Evolutionary conservation across 2,329 filamentous ascomycete species (phyloP).

Genomic region (Pseudogymnoascus sp.): DNA sequence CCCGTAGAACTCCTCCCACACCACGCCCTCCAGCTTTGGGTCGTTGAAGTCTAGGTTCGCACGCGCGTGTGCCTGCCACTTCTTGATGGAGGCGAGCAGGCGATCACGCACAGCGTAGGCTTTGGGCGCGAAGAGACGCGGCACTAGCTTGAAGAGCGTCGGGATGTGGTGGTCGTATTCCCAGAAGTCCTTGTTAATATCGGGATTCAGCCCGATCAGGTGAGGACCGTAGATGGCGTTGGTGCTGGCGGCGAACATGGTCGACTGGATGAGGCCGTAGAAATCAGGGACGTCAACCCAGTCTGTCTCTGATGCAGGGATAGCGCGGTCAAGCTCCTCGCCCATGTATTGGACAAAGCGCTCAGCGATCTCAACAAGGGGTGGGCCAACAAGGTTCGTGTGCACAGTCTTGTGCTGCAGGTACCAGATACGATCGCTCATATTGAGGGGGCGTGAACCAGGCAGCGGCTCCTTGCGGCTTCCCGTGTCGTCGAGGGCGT

Average conservation of each 20-base stretch:
- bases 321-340: not conserved
- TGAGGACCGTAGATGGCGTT: conserved; percentile 26
- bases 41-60: conserved; percentile 20
- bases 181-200: conserved; percentile 28
- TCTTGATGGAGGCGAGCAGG: conserved; percentile 21
- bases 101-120: conserved; percentile 23
- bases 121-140: conserved; percentile 25
- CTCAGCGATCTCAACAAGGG: conserved; percentile 18
- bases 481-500: conserved; percentile 19
- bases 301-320: conserved; percentile 15
- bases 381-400: conserved; percentile 16
- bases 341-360: not conserved
- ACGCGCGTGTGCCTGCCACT: conserved; percentile 26
- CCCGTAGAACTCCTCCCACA: conserved; percentile 29
- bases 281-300: conserved; percentile 25
- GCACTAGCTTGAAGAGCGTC: conserved; percentile 22
- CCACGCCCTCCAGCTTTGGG: conserved; percentile 18
- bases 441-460: conserved; percentile 15
- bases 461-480: conserved; percentile 16
- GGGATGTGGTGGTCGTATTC: conserved; percentile 24
- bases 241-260: conserved; percentile 25
- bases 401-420: conserved; percentile 17
- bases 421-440: conserved; percentile 19
- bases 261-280: conserved; percentile 23
- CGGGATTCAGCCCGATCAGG: conserved; percentile 25